Evolutionary conservation across 305 asterid genomes (phyloP).

Genomic region (Euphrasia arctica): DNA sequence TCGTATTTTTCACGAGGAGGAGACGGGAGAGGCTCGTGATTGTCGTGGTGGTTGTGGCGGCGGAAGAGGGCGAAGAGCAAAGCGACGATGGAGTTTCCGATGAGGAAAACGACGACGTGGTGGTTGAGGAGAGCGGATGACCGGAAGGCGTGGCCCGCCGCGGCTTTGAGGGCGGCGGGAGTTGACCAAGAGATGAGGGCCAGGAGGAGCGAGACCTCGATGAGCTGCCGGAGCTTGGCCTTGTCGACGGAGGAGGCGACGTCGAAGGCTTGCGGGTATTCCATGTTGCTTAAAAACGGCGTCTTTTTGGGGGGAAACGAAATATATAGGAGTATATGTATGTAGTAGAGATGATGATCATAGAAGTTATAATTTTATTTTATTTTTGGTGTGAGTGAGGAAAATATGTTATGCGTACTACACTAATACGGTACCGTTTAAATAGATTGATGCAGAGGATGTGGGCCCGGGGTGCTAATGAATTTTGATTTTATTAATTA

Average conservation of each 20-base stretch:
- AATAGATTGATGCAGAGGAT: too few species aligned
- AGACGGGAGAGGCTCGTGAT: neutral
- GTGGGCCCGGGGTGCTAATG: too few species aligned
- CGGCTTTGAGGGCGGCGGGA: too few species aligned
- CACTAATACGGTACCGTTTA: too few species aligned
- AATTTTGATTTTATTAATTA: too few species aligned
- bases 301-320: neutral
- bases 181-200: too few species aligned
- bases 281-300: slow-evolving; percentile 17
- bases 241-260: too few species aligned
- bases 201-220: too few species aligned
- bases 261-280: slow-evolving; percentile 29
- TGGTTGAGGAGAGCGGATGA: slow-evolving; percentile 48
- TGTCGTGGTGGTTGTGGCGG: slow-evolving; percentile 7
- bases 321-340: too few species aligned
- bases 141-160: neutral
- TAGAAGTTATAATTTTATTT: slow-evolving; percentile 1
- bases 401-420: too few species aligned
- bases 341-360: slow-evolving; percentile 3
- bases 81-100: slow-evolving; percentile 69
- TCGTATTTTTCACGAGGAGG: slow-evolving; percentile 6
- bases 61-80: slow-evolving; percentile 46
- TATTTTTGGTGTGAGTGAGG: too few species aligned
- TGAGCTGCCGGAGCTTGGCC: too few species aligned
- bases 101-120: slow-evolving; percentile 60